phyloP scores from a whole-genome alignment of 331 rosid genomes.

The Malus hybrid region DNA sequence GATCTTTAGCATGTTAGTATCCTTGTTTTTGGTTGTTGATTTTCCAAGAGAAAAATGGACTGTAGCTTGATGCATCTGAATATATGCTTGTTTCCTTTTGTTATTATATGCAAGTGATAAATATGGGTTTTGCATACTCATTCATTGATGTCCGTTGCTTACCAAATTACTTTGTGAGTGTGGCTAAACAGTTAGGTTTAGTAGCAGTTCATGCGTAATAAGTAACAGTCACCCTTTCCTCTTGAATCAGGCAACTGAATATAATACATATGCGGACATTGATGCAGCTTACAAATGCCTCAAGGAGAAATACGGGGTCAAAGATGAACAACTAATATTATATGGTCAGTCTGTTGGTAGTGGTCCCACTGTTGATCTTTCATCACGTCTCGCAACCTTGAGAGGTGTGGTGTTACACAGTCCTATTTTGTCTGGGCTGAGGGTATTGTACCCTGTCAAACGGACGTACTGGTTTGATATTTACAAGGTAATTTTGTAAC shows the following conservation, averaged over 20 bases:
- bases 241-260: constrained; percentile 88
- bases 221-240: constrained; percentile 32
- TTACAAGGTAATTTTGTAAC: constrained; percentile 55
- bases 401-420: constrained; percentile 88
- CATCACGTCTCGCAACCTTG: constrained; percentile 62
- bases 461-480: constrained; percentile 95
- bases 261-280: constrained; percentile 87
- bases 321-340: constrained; percentile 74
- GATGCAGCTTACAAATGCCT: constrained; percentile 91
- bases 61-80: not conserved
- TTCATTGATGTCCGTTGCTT: not conserved
- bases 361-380: constrained; percentile 90
- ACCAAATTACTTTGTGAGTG: not conserved
- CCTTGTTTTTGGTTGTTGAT: not conserved
- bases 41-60: not conserved
- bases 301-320: constrained; percentile 77
- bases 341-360: constrained; percentile 97
- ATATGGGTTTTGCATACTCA: not conserved
- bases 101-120: not conserved
- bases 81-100: not conserved
- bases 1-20: not conserved
- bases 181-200: not conserved
- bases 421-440: constrained; percentile 88
- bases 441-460: constrained; percentile 88
- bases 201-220: not conserved